These are phyloP conservation scores for Fusarium verticillioides DNA, from an alignment of 2,329 filamentous ascomycete genomes.

Conservation along the genomic window DNA sequence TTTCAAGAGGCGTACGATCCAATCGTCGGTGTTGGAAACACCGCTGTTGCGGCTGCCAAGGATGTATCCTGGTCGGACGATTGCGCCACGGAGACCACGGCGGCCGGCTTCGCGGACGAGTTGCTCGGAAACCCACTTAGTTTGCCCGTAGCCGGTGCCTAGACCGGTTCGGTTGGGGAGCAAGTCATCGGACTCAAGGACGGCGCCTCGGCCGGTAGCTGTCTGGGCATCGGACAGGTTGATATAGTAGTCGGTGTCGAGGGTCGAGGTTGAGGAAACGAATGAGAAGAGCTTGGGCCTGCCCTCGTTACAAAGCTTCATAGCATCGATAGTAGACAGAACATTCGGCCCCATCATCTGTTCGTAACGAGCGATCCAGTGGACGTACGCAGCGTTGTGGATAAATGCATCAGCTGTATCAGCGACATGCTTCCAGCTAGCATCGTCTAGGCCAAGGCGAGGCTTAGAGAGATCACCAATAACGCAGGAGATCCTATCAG, in stretches of 20 bases:
- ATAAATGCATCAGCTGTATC: neutral
- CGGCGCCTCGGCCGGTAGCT: neutral
- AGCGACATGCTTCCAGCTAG: neutral
- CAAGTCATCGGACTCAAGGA: neutral
- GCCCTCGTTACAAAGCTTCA: neutral
- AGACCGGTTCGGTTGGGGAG: neutral
- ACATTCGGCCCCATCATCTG: neutral
- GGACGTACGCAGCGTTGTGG: neutral
- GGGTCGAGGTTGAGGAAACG: neutral
- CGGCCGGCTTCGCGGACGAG: slow-evolving; percentile 1
- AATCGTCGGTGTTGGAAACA: neutral
- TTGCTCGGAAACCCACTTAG: slow-evolving; percentile 1
- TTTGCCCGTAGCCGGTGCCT: neutral
- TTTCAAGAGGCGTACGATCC: neutral
- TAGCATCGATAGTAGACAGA: neutral
- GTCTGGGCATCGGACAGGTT: neutral
- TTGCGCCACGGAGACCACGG: neutral
- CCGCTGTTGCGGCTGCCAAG: neutral
- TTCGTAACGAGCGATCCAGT: neutral
- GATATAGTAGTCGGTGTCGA: slow-evolving; percentile 2
- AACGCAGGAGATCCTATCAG: slow-evolving; percentile 61
- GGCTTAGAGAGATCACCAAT: slow-evolving; percentile 71
- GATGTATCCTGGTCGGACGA: slow-evolving; percentile 2
- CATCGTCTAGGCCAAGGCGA: neutral
- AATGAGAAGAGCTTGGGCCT: slow-evolving; percentile 5